These are phyloP conservation scores for Ceratobasidium theobromae DNA, from an alignment of 1,284 basidiomycete genomes.

Conservation along the genomic window DNA sequence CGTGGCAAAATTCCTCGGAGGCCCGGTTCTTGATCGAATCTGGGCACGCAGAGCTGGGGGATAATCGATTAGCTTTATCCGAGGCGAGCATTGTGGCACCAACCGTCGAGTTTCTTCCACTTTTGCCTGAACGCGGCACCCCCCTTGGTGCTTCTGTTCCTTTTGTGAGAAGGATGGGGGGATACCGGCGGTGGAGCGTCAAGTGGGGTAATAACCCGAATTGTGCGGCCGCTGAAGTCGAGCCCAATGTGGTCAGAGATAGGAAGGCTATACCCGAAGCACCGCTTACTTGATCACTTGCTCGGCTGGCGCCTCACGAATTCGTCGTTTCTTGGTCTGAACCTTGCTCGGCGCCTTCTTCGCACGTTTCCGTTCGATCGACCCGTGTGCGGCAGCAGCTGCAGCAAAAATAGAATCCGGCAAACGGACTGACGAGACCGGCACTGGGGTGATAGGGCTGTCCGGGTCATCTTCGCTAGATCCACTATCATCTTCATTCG, in stretches of 20 bases:
- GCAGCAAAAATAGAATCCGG: slow-evolving; percentile 20
- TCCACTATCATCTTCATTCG: not conserved
- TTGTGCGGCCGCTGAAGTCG: not conserved
- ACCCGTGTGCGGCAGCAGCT: not conserved
- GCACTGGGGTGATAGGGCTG: too few species aligned
- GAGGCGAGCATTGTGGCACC: not conserved
- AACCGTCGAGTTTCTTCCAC: slow-evolving; percentile 13
- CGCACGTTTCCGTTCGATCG: slow-evolving; percentile 1
- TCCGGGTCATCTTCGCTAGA: not conserved
- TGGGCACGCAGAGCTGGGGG: not conserved
- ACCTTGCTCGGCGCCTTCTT: not conserved
- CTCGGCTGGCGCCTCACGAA: slow-evolving; percentile 1
- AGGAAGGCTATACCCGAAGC: too few species aligned
- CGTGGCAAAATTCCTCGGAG: slow-evolving; percentile 5
- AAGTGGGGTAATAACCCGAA: not conserved
- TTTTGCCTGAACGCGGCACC: slow-evolving; percentile 2
- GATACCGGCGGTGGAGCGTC: not conserved
- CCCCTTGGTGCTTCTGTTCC: not conserved
- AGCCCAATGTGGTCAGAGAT: not conserved
- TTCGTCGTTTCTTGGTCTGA: not conserved
- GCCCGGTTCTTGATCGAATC: slow-evolving; percentile 14
- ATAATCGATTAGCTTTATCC: not conserved
- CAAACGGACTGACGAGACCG: not conserved
- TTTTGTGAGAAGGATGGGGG: not conserved
- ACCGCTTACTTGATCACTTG: not conserved